Evolutionary conservation across 257 asterid genomes (phyloP), one percentile per base, ranked within the genome.

Genomic region (Solanum corneliomulleri): DNA sequence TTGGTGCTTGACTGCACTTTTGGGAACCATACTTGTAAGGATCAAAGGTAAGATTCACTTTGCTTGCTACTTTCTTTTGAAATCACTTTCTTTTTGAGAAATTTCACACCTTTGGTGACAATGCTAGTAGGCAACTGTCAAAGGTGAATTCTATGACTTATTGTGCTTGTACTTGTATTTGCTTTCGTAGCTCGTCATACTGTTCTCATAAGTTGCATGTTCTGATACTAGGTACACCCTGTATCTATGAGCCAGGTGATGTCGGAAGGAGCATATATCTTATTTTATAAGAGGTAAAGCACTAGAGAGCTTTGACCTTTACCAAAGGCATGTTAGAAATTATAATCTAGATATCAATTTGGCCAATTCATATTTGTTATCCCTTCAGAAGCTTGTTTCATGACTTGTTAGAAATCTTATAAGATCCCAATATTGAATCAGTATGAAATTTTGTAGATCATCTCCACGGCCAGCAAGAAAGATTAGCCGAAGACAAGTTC

Each of bases 221-320:
- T 81, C 27, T 88, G 41, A 77, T 87, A 86, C 83, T 91, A 96
- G 99, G 98, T 96, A 86, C 92, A 91, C 85, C 94, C 92, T 10
- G 98, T 94, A 11, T 91, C 90, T n/a, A 87, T 90, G 92, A 91
- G 88, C 91, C 96, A 92, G 88, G 98, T 96, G 88, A 92, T 96
- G 96, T 91, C 94, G 0, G 94, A 93, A 93, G 97, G 98, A 82
- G 99, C 99, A 39, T 96, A 96, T 88, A 96, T 95, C 88, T 90
- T 96, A 85, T 96, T 95, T 92, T 96, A 96, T 93, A 91, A 89
- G 95, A 93, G 99, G 98, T 94, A 92, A 88, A 89, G 75, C 80
- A 18, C 70, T 29, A 29, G 42, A 49, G 44, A 80, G 68, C 68
- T 80, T 80, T 80, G 29, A 29, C 29, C 11, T 49, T 80, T 80